Conservation (phyloP, 352 stramenopile genomes). For the Peronospora tabacina region DNA sequence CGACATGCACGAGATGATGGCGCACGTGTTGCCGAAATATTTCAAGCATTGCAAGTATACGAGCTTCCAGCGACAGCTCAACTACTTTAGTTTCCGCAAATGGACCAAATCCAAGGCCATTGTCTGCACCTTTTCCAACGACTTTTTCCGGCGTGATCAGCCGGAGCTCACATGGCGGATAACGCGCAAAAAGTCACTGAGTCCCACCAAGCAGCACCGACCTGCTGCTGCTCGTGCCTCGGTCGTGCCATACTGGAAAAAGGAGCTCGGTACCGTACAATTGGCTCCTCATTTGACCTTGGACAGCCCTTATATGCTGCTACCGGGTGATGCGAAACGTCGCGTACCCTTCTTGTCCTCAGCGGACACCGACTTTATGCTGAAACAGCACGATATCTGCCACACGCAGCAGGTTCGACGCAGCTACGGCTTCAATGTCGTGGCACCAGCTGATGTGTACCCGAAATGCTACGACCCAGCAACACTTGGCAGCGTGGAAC, state of each 20-base stretch:
- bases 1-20: constrained; percentile 64
- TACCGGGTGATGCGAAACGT: constrained; percentile 6
- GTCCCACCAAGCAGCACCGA: constrained; percentile 8
- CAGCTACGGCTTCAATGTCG: constrained; percentile 18
- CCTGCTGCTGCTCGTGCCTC: constrained; percentile 6
- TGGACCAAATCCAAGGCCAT: constrained; percentile 66
- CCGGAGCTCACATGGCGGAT: constrained; percentile 57
- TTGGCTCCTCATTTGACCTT: constrained; percentile 9
- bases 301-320: constrained; percentile 10
- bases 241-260: constrained; percentile 21
- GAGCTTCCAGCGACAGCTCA: constrained; percentile 86
- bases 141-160: constrained; percentile 53
- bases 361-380: constrained; percentile 23
- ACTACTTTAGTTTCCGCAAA: constrained; percentile 89
- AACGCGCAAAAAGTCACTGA: constrained; percentile 56
- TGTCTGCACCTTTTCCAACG: constrained; percentile 75
- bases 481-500: constrained; percentile 1
- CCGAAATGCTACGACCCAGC: constrained; percentile 11
- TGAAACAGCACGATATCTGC: constrained; percentile 31
- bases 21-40: constrained; percentile 83
- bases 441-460: constrained; percentile 7
- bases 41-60: constrained; percentile 90
- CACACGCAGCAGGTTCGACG: constrained; percentile 12
- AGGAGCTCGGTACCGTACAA: constrained; percentile 2
- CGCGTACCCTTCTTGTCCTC: constrained; percentile 21